Conservation (phyloP, 2,329 filamentous ascomycete species). For the Tricladium varicosporioides region DNA sequence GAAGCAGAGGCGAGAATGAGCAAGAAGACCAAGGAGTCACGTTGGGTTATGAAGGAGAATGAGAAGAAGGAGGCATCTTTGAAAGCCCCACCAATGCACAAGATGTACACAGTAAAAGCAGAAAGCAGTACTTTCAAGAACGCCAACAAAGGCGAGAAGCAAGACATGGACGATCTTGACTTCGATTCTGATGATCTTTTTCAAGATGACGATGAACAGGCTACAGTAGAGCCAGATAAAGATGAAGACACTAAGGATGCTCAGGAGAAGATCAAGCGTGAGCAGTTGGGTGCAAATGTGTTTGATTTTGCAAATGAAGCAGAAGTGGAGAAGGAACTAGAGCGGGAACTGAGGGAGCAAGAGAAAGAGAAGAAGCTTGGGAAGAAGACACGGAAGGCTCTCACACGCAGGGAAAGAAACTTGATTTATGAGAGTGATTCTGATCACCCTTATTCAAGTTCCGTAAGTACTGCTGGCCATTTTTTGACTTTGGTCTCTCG, state of each 20-base stretch:
- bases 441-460: constrained; percentile 54
- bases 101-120: constrained; percentile 56
- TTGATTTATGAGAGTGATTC: constrained; percentile 79
- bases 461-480: constrained; percentile 39
- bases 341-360: constrained; percentile 71
- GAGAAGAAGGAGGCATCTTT: constrained; percentile 50
- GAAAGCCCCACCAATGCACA: constrained; percentile 55
- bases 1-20: constrained; percentile 83
- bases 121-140: constrained; percentile 64
- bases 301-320: constrained; percentile 70
- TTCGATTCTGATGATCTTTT: constrained; percentile 71
- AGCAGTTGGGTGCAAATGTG: constrained; percentile 83
- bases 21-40: constrained; percentile 71
- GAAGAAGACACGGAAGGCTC: constrained; percentile 74
- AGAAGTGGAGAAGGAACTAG: constrained; percentile 51
- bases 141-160: constrained; percentile 60
- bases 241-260: constrained; percentile 77
- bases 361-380: constrained; percentile 68
- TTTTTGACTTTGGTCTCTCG: constrained; percentile 17
- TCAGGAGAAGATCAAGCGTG: constrained; percentile 70
- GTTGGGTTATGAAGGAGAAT: constrained; percentile 74
- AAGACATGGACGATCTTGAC: constrained; percentile 70
- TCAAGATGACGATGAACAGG: constrained; percentile 82
- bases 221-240: constrained; percentile 71
- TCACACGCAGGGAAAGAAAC: constrained; percentile 83